Evolutionary conservation across 345 rosid species (phyloP), one percentile per base, ranked within the genome.

Genomic region (Aethionema arabicum): DNA sequence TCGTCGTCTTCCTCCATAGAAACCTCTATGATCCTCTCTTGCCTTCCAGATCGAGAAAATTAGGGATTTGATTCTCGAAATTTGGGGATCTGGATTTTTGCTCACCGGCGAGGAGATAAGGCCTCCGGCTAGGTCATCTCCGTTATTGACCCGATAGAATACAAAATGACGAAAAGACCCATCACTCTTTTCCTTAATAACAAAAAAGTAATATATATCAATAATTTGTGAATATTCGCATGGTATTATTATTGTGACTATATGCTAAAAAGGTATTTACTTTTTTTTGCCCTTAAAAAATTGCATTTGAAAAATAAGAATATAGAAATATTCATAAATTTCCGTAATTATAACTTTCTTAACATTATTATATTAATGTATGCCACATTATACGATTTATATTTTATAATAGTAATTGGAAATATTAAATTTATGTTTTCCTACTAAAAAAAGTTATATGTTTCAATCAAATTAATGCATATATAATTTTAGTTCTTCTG

Each of bases 1-100:
- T 82, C 87, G 36, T 78, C 90, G 4, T 80, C 83, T 53, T 82
- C 85, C 0, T 85, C 90, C 88, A 83, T 79, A n/a, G 69, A 51
- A 44, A 27, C 85, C 0, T 85, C 90, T 85, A 83, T 79, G 13
- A 67, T 46, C 45, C 13, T 35, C 49, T 46, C 10, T 64, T 30
- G 37, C 33, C 32, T 7, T 21, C 27, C 29, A 53, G 67, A 61
- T 55, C 39, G 47, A 54, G 50, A 37, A 27, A 49, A 6, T 6
- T 44, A 47, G 66, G 50, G 36, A 29, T 61, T 10, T 50, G 21
- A 7, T 9, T 35, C 4, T 46, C 7, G 31, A n/a, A 5, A 11
- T 0, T 8, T 52, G 35, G 12, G 45, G 63, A 67, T 68, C 67
- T 68, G 29, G 38, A 49, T 21, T 52, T 52, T 33, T 2, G 15